These are phyloP conservation scores for Coccomyxa subellipsoidea DNA, from an alignment of 163 green algal species.

Conservation along the genomic window DNA sequence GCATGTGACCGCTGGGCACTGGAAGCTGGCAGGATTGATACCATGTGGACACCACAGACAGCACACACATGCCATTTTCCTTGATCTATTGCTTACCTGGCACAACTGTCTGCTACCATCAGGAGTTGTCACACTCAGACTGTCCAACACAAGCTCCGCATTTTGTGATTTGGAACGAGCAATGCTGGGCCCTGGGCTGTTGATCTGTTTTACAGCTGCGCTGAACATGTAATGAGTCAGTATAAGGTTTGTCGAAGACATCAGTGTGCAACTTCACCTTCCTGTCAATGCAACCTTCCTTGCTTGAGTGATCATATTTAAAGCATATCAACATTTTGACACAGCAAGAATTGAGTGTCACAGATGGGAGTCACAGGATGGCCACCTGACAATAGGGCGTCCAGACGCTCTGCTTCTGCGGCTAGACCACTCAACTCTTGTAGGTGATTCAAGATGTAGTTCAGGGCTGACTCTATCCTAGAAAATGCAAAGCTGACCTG, in stretches of 20 bases:
- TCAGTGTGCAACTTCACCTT: not conserved
- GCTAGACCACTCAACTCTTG: conserved; percentile 51
- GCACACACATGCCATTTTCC: no score
- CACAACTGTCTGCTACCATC: not conserved
- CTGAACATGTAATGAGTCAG: no score
- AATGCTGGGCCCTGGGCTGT: not conserved
- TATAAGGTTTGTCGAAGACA: no score
- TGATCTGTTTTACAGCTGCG: not conserved
- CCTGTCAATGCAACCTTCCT: no score
- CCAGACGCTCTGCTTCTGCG: conserved; percentile 75
- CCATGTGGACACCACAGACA: no score
- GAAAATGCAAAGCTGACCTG: conserved; percentile 74
- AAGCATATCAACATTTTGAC: not conserved
- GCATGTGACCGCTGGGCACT: no score
- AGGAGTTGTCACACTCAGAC: not conserved
- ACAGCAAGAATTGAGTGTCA: not conserved
- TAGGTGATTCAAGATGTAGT: conserved; percentile 70
- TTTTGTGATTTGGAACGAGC: not conserved
- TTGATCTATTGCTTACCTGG: conserved; percentile 8
- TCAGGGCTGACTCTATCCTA: conserved; percentile 72
- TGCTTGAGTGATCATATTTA: no score
- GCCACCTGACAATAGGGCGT: conserved; percentile 48
- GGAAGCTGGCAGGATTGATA: no score
- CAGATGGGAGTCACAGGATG: not conserved
- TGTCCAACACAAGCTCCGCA: not conserved